phyloP scores from a whole-genome alignment of 1,284 basidiomycete species.

The Irpex rosettiformis region DNA sequence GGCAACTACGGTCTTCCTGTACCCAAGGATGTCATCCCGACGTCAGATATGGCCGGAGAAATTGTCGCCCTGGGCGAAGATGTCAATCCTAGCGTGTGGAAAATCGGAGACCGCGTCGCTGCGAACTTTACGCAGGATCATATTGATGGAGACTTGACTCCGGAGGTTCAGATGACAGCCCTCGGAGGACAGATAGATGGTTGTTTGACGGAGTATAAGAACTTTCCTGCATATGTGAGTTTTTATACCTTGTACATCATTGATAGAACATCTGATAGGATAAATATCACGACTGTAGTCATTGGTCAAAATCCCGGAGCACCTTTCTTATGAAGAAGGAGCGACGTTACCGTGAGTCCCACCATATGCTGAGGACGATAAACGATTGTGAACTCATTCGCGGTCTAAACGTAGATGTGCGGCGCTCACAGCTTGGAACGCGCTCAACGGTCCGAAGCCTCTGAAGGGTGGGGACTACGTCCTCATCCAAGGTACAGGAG shows the following conservation, averaged over 20 bases:
- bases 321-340: conserved; percentile 13
- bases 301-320: conserved; percentile 7
- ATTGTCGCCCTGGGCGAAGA: conserved; percentile 31
- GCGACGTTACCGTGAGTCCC: conserved; percentile 10
- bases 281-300: conserved; percentile 1
- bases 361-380: neutral
- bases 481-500: conserved; percentile 39
- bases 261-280: neutral
- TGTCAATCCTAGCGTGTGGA: conserved; percentile 28
- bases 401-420: conserved; percentile 20
- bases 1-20: conserved; percentile 4
- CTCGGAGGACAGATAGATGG: conserved; percentile 8
- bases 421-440: conserved; percentile 38
- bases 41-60: conserved; percentile 40
- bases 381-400: neutral
- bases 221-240: conserved; percentile 11
- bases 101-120: conserved; percentile 37
- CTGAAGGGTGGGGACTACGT: conserved; percentile 30
- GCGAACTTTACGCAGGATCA: conserved; percentile 23
- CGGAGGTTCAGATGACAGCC: neutral
- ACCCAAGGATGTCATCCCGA: conserved; percentile 25
- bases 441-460: conserved; percentile 29
- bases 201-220: conserved; percentile 10
- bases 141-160: conserved; percentile 6
- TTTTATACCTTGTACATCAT: neutral